Evolutionary conservation across 2,329 filamentous ascomycete genomes (phyloP), one percentile per base, ranked within the genome.

Genomic region (Fusarium newnesense): DNA sequence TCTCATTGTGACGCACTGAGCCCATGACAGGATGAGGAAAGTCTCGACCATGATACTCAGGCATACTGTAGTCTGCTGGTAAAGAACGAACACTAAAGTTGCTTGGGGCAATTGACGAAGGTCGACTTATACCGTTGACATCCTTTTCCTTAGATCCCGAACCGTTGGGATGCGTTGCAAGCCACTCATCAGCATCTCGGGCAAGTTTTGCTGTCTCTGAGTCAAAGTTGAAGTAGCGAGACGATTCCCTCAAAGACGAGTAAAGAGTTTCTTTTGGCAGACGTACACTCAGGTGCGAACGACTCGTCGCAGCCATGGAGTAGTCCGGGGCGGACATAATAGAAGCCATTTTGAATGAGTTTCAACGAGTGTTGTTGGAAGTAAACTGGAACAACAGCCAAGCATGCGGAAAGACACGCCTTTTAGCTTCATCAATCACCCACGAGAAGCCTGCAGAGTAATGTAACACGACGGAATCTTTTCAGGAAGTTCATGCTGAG

Each of bases 301-400:
- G 72, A 58, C 60, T 71, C 15, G 69, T 70, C 63, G 72, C 58
- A 57, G 70, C 75, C 71, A 76, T 76, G 5, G 76, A 78, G 69
- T 78, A 78, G 52, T 77, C 76, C 26, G 76, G 76, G 21, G 75
- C 74, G n/a, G 74, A 75, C 75, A 77, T 76, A n/a, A 75, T 74
- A 52, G 76, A 78, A 42, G 75, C 76, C 76, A 78, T 78, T 24
- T 75, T 75, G 63, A 62, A 30, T 16, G 15, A 56, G 26, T 34
- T 47, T 18, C 62, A 36, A 28, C 43, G 53, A 37, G 21, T 24
- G 32, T 15, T n/a, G 12, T 66, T 57, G n/a, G 13, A 58, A 42
- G 9, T 12, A 10, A 50, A n/a, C 21, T 24, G 16, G 39, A 43
- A 42, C 6, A 46, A n/a, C 34, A 34, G 24, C 18, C 11, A 47